Conservation (phyloP, 2,329 filamentous ascomycete species). For the Calonectria henricotiae region DNA sequence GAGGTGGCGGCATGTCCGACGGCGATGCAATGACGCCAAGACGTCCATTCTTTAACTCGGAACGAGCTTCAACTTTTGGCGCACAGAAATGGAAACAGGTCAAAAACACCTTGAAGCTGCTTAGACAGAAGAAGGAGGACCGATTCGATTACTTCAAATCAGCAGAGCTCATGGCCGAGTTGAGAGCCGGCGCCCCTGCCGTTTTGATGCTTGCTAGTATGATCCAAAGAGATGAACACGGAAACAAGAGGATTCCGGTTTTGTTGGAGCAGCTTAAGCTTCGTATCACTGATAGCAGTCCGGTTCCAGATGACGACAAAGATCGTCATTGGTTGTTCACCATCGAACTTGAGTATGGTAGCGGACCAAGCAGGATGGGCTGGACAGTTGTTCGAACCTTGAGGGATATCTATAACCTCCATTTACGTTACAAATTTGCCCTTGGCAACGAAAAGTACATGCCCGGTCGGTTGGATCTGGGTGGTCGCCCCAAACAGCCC, state of each 20-base stretch:
- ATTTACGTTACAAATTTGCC: constrained; percentile 93
- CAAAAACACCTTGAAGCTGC: constrained; percentile 87
- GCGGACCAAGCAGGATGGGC: constrained; percentile 94
- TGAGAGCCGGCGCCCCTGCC: constrained; percentile 92
- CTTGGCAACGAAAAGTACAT: constrained; percentile 88
- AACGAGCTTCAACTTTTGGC: constrained; percentile 81
- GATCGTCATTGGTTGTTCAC: constrained; percentile 88
- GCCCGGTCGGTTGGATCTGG: constrained; percentile 76
- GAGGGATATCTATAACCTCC: constrained; percentile 91
- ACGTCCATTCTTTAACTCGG: constrained; percentile 73
- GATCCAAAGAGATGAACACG: constrained; percentile 97
- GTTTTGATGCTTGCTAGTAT: constrained; percentile 96
- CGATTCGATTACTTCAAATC: constrained; percentile 96
- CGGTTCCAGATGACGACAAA: constrained; percentile 75
- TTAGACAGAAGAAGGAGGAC: constrained; percentile 88
- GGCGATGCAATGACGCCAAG: constrained; percentile 73
- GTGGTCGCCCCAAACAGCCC: constrained; percentile 84
- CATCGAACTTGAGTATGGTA: constrained; percentile 96
- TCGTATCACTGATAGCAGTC: constrained; percentile 84
- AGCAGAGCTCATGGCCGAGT: constrained; percentile 94
- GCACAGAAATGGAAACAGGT: constrained; percentile 94
- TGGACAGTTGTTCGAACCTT: constrained; percentile 94
- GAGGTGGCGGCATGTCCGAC: constrained; percentile 77
- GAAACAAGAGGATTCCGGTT: constrained; percentile 94
- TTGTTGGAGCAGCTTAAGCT: constrained; percentile 96